Percentiles rank a stretch among this genome's conserved stretches.
These are phyloP conservation scores for Talaromyces wortmannii DNA, from an alignment of 495 filamentous ascomycete genomes.

Conservation along the genomic window DNA sequence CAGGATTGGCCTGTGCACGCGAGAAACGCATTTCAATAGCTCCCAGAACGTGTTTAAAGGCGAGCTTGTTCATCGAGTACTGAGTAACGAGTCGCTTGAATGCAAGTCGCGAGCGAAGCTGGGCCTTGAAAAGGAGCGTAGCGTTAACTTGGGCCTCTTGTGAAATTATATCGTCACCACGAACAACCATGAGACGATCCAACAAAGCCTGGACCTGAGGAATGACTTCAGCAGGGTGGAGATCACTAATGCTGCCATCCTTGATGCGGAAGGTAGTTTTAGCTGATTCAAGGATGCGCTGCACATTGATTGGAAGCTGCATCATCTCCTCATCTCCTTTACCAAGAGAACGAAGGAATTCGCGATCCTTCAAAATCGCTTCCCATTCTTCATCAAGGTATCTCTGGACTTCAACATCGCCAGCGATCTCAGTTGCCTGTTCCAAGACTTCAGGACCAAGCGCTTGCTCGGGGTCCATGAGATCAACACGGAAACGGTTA, in stretches of 20 bases:
- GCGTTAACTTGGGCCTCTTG: constrained; percentile 82
- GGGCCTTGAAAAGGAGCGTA: constrained; percentile 84
- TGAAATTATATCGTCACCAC: constrained; percentile 75
- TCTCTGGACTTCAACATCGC: constrained; percentile 76
- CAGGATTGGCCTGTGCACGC: constrained; percentile 72
- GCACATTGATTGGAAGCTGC: constrained; percentile 87
- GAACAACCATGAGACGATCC: constrained; percentile 72
- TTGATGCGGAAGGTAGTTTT: constrained; percentile 87
- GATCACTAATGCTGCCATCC: constrained; percentile 73
- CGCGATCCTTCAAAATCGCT: constrained; percentile 63
- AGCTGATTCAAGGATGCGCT: constrained; percentile 83
- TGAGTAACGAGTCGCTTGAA: constrained; percentile 85
- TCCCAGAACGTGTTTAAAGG: constrained; percentile 87
- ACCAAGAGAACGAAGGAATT: constrained; percentile 61
- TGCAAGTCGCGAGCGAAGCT: constrained; percentile 79
- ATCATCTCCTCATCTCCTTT: constrained; percentile 71
- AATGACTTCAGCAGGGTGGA: constrained; percentile 86
- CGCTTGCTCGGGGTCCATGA: constrained; percentile 73
- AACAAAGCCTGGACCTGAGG: constrained; percentile 71
- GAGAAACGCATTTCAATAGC: constrained; percentile 84
- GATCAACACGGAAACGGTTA: constrained; percentile 79
- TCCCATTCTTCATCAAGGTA: constrained; percentile 88
- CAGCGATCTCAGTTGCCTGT: constrained; percentile 77
- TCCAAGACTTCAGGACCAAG: constrained; percentile 67
- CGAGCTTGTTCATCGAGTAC: constrained; percentile 80